Conservation (phyloP, 2,329 filamentous ascomycete genomes). For the Mollisiaceae sp. region DNA sequence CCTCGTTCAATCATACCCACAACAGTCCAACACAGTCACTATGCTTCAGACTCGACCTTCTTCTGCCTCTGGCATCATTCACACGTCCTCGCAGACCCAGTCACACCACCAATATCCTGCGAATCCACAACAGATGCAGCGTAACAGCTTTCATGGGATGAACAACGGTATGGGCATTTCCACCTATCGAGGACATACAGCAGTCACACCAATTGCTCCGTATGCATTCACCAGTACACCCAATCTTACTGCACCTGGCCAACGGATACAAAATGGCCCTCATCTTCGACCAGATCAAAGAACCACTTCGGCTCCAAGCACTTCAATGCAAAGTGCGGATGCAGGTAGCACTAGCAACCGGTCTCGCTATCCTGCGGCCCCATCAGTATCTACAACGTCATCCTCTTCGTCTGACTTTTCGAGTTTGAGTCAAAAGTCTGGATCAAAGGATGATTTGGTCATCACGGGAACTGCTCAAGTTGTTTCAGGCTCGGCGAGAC, state of each 20-base stretch:
- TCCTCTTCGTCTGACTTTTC: conserved; percentile 43
- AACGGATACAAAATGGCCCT: conserved; percentile 44
- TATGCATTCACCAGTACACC: conserved; percentile 80
- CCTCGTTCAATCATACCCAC: conserved; percentile 80
- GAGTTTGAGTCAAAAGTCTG: conserved; percentile 48
- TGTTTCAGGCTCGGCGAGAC: conserved; percentile 34
- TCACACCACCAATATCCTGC: conserved; percentile 54
- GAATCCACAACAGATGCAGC: conserved; percentile 51
- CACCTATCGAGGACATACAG: conserved; percentile 58
- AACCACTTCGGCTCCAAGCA: conserved; percentile 55
- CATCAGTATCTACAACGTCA: conserved; percentile 54
- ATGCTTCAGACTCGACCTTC: conserved; percentile 77
- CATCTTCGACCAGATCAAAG: conserved; percentile 61
- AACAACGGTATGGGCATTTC: conserved; percentile 51
- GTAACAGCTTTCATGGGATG: conserved; percentile 57
- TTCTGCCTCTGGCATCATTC: conserved; percentile 61
- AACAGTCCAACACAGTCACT: conserved; percentile 73
- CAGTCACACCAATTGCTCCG: conserved; percentile 67
- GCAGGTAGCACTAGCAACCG: conserved; percentile 43
- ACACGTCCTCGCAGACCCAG: conserved; percentile 41
- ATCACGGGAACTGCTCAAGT: conserved; percentile 46
- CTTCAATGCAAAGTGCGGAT: conserved; percentile 33
- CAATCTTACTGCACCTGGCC: conserved; percentile 57
- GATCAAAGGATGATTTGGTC: conserved; percentile 59
- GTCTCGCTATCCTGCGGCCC: conserved; percentile 53